phyloP scores from a whole-genome alignment of 2,329 filamentous ascomycete species.

The Colletotrichum cordylinicola region DNA sequence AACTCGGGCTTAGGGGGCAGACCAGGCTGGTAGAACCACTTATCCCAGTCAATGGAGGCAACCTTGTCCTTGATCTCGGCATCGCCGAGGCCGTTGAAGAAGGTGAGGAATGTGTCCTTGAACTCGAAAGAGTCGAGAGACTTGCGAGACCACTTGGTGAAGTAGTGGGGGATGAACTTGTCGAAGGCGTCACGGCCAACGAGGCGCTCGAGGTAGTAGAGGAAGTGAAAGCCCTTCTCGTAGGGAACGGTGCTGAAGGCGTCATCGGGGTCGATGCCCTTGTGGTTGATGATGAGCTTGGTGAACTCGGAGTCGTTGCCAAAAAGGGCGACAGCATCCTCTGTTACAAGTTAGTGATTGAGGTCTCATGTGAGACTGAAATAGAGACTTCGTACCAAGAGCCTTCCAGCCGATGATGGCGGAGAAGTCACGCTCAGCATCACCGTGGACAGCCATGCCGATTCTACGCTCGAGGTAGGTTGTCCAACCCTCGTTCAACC shows the following conservation, averaged over 20 bases:
- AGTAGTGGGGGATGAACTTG: conserved; percentile 95
- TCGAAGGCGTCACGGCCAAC: conserved; percentile 89
- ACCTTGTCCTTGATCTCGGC: conserved; percentile 68
- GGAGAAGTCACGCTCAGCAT: conserved; percentile 88
- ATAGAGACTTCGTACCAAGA: conserved; percentile 54
- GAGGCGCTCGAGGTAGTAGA: conserved; percentile 88
- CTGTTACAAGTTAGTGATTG: conserved; percentile 34
- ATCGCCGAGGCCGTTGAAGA: conserved; percentile 75
- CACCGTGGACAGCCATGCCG: conserved; percentile 77
- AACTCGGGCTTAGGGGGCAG: conserved; percentile 90
- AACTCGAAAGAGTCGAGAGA: conserved; percentile 95
- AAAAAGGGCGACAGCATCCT: conserved; percentile 79
- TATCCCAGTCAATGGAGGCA: conserved; percentile 84
- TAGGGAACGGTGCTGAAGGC: conserved; percentile 93
- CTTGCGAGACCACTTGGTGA: conserved; percentile 81
- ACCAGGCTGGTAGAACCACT: conserved; percentile 86
- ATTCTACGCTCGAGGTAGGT: conserved; percentile 92
- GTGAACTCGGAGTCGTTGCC: conserved; percentile 91
- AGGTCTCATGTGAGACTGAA: background rate
- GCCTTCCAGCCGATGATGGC: conserved; percentile 96
- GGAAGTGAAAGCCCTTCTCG: conserved; percentile 94
- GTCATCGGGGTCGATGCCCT: conserved; percentile 93
- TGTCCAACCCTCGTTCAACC: conserved; percentile 87
- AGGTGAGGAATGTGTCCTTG: conserved; percentile 84
- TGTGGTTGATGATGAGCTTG: conserved; percentile 85